Evolutionary conservation across 1,139 yeast species (phyloP).

Genomic region (Kurtzmaniella quercitrusa): DNA sequence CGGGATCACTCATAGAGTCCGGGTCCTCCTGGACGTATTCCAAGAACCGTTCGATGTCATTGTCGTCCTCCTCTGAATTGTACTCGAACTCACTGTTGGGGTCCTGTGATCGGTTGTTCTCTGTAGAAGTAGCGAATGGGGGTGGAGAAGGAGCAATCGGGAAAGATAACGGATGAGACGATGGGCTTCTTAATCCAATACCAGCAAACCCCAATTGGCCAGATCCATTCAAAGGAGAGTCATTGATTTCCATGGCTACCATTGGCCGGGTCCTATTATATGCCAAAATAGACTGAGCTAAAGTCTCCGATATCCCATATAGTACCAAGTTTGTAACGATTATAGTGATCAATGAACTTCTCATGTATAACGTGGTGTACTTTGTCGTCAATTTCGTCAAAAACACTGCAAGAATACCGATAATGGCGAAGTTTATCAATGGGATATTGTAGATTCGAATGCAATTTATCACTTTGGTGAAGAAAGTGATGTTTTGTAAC

Average conservation of each 20-base stretch:
- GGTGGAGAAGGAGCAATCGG: background rate
- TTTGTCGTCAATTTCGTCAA: conserved; percentile 50
- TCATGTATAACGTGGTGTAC: conserved; percentile 62
- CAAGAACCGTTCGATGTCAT: conserved; percentile 31
- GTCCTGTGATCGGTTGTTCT: background rate
- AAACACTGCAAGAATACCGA: conserved; percentile 44
- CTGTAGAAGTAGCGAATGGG: background rate
- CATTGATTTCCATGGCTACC: conserved; percentile 19
- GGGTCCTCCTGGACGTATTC: conserved; percentile 33
- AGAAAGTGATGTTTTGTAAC: conserved; percentile 7
- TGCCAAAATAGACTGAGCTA: conserved; percentile 70
- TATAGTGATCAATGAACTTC: conserved; percentile 69
- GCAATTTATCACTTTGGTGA: conserved; percentile 28
- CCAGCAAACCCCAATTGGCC: conserved; percentile 5
- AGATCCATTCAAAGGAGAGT: conserved; percentile 9
- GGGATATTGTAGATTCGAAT: conserved; percentile 43
- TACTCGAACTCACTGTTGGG: conserved; percentile 11
- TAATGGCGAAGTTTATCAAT: conserved; percentile 48
- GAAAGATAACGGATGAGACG: background rate
- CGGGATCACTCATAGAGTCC: conserved; percentile 11
- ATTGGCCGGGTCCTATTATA: conserved; percentile 23
- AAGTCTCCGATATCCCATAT: conserved; percentile 83
- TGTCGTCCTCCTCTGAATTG: conserved; percentile 19
- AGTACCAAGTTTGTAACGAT: conserved; percentile 77
- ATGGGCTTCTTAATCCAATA: background rate